These are phyloP conservation scores for Mucor racemosus DNA, from an alignment of 371 early-diverging fungal species.

Conservation along the genomic window DNA sequence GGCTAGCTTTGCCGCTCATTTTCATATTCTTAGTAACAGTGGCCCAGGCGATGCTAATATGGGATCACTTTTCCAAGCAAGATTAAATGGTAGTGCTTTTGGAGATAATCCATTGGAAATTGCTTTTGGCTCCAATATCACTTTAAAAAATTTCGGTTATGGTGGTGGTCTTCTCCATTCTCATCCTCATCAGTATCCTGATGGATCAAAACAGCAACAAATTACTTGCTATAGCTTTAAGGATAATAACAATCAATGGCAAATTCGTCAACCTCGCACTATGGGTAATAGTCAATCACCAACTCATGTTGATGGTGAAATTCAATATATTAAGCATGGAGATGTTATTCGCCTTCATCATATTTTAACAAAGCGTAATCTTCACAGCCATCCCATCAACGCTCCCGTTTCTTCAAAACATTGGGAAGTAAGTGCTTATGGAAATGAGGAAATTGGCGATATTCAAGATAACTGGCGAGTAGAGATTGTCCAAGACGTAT, in stretches of 20 bases:
- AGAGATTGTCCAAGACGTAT: constrained; percentile 76
- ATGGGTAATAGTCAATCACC: not conserved
- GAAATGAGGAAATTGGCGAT: constrained; percentile 72
- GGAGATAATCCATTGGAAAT: constrained; percentile 84
- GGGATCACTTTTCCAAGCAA: constrained; percentile 97
- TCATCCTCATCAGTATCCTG: constrained; percentile 92
- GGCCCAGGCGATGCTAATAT: constrained; percentile 97
- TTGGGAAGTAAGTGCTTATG: constrained; percentile 88
- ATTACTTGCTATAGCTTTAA: constrained; percentile 85
- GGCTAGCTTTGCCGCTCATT: constrained; percentile 89
- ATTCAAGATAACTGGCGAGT: constrained; percentile 89
- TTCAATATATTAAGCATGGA: constrained; percentile 72
- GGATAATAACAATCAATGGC: constrained; percentile 97
- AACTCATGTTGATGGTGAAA: constrained; percentile 3
- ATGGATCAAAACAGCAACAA: constrained; percentile 57
- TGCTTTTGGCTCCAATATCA: constrained; percentile 90
- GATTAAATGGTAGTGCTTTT: constrained; percentile 83
- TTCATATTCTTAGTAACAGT: constrained; percentile 82
- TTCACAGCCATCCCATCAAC: constrained; percentile 83
- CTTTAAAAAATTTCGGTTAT: constrained; percentile 82
- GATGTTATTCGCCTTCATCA: constrained; percentile 86
- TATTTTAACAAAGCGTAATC: constrained; percentile 66
- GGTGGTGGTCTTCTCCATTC: constrained; percentile 98
- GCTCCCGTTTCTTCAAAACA: constrained; percentile 86
- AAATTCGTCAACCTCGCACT: constrained; percentile 50